phyloP scores from a whole-genome alignment of 495 filamentous ascomycete genomes.

The Xylaria curta region DNA sequence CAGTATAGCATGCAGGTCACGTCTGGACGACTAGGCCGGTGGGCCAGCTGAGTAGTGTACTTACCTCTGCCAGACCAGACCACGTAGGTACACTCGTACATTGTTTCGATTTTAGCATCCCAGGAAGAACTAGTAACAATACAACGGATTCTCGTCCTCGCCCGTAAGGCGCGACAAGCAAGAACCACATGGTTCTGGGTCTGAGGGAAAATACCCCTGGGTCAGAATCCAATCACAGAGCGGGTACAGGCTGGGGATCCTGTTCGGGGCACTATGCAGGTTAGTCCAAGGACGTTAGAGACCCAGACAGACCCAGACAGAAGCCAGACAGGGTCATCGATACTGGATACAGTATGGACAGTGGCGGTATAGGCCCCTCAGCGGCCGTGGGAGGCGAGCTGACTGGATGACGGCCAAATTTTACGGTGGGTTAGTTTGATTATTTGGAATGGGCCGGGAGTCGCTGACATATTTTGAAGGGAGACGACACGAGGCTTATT shows the following conservation, averaged over 20 bases:
- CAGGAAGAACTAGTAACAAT: background rate
- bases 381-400: slow-evolving; percentile 19
- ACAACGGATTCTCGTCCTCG: background rate
- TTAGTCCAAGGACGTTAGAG: slow-evolving; percentile 12
- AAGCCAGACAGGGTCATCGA: slow-evolving; percentile 8
- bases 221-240: slow-evolving; percentile 11
- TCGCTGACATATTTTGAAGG: slow-evolving; percentile 27
- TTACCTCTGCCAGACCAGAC: background rate
- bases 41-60: slow-evolving; percentile 23
- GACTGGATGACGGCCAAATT: slow-evolving; percentile 17
- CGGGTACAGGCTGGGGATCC: slow-evolving; percentile 7
- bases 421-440: slow-evolving; percentile 20
- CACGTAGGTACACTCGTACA: background rate
- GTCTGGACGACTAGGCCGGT: slow-evolving; percentile 21
- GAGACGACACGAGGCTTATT: slow-evolving; percentile 26
- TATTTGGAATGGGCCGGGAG: slow-evolving; percentile 24
- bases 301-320: background rate
- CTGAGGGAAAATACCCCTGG: slow-evolving; percentile 16
- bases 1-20: slow-evolving; percentile 24
- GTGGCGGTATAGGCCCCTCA: slow-evolving; percentile 1
- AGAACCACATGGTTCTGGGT: slow-evolving; percentile 23
- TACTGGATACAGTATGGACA: slow-evolving; percentile 15
- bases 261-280: slow-evolving; percentile 18
- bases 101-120: background rate
- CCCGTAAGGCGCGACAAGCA: background rate